Conservation (phyloP, 495 filamentous ascomycete genomes). For the Poronia punctata region DNA sequence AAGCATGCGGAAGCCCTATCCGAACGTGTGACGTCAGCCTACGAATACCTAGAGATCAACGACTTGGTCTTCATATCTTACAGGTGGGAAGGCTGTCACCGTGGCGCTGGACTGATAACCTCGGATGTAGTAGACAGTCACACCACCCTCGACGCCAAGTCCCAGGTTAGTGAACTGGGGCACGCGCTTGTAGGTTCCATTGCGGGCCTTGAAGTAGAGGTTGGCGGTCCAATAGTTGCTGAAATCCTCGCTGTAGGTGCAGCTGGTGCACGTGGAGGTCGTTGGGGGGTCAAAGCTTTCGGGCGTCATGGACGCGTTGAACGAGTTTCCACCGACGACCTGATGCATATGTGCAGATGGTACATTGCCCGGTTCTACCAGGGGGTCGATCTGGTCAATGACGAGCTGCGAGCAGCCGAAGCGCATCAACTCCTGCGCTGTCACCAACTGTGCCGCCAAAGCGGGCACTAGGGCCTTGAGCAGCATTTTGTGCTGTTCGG, state of each 20-base stretch:
- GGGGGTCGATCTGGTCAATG: constrained; percentile 36
- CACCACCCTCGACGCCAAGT: constrained; percentile 33
- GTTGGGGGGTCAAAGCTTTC: constrained; percentile 26
- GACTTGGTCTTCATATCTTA: no score
- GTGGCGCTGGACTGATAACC: constrained; percentile 36
- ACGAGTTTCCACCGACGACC: constrained; percentile 36
- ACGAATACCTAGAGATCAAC: no score
- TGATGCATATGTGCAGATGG: constrained; percentile 37
- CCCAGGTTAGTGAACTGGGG: constrained; percentile 41
- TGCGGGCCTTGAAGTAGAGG: constrained; percentile 38
- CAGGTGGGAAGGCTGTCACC: constrained; percentile 42
- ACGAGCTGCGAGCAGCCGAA: constrained; percentile 40
- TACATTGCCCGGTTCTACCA: constrained; percentile 34
- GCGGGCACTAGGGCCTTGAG: constrained; percentile 23
- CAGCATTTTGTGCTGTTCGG: constrained; percentile 15
- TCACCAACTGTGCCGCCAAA: constrained; percentile 23
- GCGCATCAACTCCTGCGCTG: constrained; percentile 40
- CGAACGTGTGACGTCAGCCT: no score
- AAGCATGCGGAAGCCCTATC: constrained; percentile 38
- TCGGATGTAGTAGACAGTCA: constrained; percentile 46
- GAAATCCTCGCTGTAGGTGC: constrained; percentile 35
- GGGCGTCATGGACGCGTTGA: constrained; percentile 35
- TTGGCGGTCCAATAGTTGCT: constrained; percentile 42
- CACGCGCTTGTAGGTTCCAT: constrained; percentile 42
- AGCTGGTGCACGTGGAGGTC: constrained; percentile 32